Conservation (phyloP, 495 filamentous ascomycete genomes). For the Aspergillus mulundensis region DNA sequence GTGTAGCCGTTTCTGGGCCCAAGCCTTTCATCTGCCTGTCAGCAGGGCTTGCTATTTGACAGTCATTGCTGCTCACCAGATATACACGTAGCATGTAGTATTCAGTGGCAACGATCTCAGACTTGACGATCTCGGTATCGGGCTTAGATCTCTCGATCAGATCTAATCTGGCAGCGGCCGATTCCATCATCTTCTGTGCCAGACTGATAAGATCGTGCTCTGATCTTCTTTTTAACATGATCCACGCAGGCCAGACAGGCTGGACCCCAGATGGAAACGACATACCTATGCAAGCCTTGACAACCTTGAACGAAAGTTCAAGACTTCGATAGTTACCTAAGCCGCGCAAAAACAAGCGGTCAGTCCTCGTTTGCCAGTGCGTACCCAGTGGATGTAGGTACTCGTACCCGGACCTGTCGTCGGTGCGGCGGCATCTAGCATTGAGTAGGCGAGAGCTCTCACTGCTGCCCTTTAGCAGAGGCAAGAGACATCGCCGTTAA, state of each 20-base stretch:
- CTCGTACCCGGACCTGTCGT: slow-evolving; percentile 22
- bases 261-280: slow-evolving; percentile 1
- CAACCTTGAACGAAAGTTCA: slow-evolving; percentile 63
- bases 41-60: background rate
- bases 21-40: slow-evolving; percentile 49
- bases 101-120: slow-evolving; percentile 32
- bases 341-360: background rate
- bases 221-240: slow-evolving; percentile 36
- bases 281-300: slow-evolving; percentile 61
- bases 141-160: slow-evolving; percentile 39
- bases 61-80: slow-evolving; percentile 47
- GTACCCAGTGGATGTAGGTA: slow-evolving; percentile 13
- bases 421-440: slow-evolving; percentile 60
- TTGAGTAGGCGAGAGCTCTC: slow-evolving; percentile 63
- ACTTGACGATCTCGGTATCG: slow-evolving; percentile 13
- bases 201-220: slow-evolving; percentile 47
- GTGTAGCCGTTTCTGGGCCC: slow-evolving; percentile 64
- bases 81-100: slow-evolving; percentile 68
- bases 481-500: too few relatives aligned
- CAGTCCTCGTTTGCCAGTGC: background rate
- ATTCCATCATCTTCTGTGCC: slow-evolving; percentile 56
- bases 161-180: slow-evolving; percentile 61
- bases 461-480: slow-evolving; percentile 20
- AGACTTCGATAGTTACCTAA: slow-evolving; percentile 54
- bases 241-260: background rate